Conservation (phyloP, 2,329 filamentous ascomycete species). For the Ophiostoma novo-ulmi region DNA sequence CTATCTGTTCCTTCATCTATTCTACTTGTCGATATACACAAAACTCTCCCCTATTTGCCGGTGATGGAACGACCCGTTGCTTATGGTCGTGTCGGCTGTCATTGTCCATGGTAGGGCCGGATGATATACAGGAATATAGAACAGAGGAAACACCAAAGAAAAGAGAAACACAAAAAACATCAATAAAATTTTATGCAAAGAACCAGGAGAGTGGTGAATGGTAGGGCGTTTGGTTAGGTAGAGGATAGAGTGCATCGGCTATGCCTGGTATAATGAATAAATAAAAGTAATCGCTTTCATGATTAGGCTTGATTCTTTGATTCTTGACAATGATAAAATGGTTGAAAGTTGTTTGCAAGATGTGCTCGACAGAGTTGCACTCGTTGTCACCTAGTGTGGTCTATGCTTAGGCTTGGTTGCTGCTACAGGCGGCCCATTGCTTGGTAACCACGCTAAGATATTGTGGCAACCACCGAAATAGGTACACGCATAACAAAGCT, state of each 20-base stretch:
- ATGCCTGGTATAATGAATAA: neutral
- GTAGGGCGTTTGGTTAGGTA: too few species aligned
- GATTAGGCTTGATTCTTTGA: too few species aligned
- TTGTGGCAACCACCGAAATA: neutral
- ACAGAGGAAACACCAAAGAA: neutral
- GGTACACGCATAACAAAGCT: slow-evolving; percentile 5
- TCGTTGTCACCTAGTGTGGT: neutral
- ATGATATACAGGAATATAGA: slow-evolving; percentile 2
- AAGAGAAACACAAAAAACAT: neutral
- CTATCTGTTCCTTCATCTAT: neutral
- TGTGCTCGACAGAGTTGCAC: neutral
- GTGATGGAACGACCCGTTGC: too few species aligned
- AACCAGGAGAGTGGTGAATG: too few species aligned
- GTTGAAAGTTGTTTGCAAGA: neutral
- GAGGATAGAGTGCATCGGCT: too few species aligned
- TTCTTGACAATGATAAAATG: too few species aligned
- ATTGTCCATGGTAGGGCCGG: neutral
- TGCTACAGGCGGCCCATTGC: neutral
- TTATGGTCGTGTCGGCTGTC: neutral
- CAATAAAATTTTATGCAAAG: neutral
- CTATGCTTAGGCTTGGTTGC: neutral
- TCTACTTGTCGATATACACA: slow-evolving; percentile 10
- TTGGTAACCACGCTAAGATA: neutral
- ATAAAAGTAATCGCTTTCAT: neutral
- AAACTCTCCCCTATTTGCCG: neutral